Evolutionary conservation across 352 stramenopile genomes (phyloP).

Genomic region (Phytophthora sansomeana): DNA sequence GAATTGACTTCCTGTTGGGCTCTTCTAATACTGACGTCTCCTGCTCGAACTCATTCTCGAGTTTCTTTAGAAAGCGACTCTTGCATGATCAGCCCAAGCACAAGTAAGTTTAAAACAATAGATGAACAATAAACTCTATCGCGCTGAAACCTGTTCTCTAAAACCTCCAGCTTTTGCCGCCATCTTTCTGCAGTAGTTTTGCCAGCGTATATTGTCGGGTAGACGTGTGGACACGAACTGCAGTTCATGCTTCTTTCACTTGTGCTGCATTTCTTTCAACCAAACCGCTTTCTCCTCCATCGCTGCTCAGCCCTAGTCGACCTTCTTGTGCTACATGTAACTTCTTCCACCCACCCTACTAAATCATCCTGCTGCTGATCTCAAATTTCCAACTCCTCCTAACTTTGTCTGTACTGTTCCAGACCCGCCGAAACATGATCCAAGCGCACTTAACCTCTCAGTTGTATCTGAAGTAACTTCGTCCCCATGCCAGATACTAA

Average conservation of each 20-base stretch:
- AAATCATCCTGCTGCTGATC: slow-evolving; percentile 1
- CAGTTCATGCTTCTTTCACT: slow-evolving; percentile 19
- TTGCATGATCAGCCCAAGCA: no score
- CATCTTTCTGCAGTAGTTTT: slow-evolving; percentile 23
- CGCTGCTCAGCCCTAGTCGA: not conserved
- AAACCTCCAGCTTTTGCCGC: slow-evolving; percentile 8
- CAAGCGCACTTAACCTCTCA: no score
- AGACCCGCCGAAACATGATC: slow-evolving; percentile 23
- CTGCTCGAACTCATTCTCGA: slow-evolving; percentile 46
- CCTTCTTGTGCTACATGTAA: not conserved
- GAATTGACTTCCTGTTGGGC: slow-evolving; percentile 13
- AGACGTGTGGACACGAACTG: slow-evolving; percentile 12
- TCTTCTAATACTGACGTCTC: slow-evolving; percentile 5
- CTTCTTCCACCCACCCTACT: slow-evolving; percentile 3
- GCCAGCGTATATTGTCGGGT: slow-evolving; percentile 13
- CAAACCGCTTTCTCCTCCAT: slow-evolving; percentile 14
- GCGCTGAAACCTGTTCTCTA: slow-evolving; percentile 7
- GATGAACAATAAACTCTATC: no score
- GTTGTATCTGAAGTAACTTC: not conserved
- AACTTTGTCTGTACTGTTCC: slow-evolving; percentile 19
- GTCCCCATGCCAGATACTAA: not conserved
- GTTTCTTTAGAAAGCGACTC: slow-evolving; percentile 31
- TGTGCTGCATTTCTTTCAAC: slow-evolving; percentile 7
- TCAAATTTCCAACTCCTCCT: not conserved
- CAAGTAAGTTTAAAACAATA: no score